These are phyloP conservation scores for Yarrowia sp. DNA, from an alignment of 805 yeast genomes.

Conservation along the genomic window DNA sequence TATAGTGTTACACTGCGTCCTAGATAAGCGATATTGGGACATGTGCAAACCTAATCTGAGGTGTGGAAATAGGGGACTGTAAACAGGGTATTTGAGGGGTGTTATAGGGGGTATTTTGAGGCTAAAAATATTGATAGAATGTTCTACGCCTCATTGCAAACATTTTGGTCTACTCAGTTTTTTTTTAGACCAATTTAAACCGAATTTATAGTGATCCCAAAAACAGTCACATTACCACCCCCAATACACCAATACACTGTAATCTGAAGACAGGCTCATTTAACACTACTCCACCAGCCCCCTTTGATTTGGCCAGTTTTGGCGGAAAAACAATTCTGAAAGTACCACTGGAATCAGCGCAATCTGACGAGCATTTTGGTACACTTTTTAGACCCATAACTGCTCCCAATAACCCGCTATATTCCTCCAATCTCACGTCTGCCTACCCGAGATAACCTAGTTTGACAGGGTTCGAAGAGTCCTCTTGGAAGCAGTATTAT, in stretches of 20 bases:
- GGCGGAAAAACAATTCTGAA: too few relatives aligned
- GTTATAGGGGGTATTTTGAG: not conserved
- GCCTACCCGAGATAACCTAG: not conserved
- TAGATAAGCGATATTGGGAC: constrained; percentile 24
- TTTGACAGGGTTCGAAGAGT: not conserved
- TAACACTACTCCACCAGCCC: too few relatives aligned
- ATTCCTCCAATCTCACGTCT: not conserved
- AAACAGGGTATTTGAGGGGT: not conserved
- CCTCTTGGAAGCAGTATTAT: not conserved
- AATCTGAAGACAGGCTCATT: too few relatives aligned
- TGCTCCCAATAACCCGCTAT: not conserved
- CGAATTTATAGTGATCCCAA: too few relatives aligned
- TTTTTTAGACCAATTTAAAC: too few relatives aligned
- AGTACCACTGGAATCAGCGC: not conserved
- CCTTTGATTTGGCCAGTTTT: too few relatives aligned
- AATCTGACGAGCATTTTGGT: not conserved
- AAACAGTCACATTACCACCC: too few relatives aligned
- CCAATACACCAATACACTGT: too few relatives aligned
- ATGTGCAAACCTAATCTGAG: not conserved
- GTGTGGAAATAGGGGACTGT: not conserved
- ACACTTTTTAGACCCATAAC: not conserved
- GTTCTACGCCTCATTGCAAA: too few relatives aligned
- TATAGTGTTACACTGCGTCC: constrained; percentile 12
- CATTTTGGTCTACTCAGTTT: too few relatives aligned
- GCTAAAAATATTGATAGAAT: too few relatives aligned